These are phyloP conservation scores for Blumeria graminis DNA, from an alignment of 2,329 filamentous ascomycete genomes.

Conservation along the genomic window DNA sequence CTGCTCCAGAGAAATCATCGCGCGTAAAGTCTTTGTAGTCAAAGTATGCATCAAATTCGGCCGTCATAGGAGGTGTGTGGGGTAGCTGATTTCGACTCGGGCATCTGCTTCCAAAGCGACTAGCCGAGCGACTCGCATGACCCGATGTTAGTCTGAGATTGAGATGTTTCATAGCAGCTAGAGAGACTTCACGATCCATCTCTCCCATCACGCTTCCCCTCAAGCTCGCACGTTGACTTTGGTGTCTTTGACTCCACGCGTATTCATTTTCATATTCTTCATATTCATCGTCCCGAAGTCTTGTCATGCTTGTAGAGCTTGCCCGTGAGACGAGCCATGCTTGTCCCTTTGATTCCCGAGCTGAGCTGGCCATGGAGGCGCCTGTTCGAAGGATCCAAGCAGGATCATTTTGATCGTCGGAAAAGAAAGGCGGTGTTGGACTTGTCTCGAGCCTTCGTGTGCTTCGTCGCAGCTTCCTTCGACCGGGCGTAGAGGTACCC, in stretches of 20 bases:
- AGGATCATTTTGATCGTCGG: slow-evolving; percentile 22
- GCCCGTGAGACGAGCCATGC: slow-evolving; percentile 41
- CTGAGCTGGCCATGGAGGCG: slow-evolving; percentile 33
- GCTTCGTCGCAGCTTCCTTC: slow-evolving; percentile 11
- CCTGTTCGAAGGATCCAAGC: slow-evolving; percentile 43
- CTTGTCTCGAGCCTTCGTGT: slow-evolving; percentile 10
- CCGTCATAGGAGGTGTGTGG: slow-evolving; percentile 18
- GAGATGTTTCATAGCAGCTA: slow-evolving; percentile 11
- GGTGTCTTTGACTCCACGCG: slow-evolving; percentile 24
- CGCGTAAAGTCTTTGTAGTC: slow-evolving; percentile 10
- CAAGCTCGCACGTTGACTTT: slow-evolving; percentile 16
- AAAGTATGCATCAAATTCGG: slow-evolving; percentile 23
- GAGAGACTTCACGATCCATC: slow-evolving; percentile 17
- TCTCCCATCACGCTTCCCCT: slow-evolving; percentile 13
- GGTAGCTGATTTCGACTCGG: slow-evolving; percentile 13
- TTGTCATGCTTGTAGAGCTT: slow-evolving; percentile 36
- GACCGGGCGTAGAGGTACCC: slow-evolving; percentile 6
- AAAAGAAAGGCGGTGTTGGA: slow-evolving; percentile 1
- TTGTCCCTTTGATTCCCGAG: slow-evolving; percentile 44
- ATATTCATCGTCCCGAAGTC: slow-evolving; percentile 26
- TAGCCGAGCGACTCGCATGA: slow-evolving; percentile 22
- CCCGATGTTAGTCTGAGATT: slow-evolving; percentile 16
- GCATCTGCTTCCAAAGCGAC: slow-evolving; percentile 9
- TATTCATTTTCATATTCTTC: slow-evolving; percentile 27
- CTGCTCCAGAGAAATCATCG: slow-evolving; percentile 18